phyloP scores from a whole-genome alignment of 1,139 yeast species.

The Geotrichum klebahnii region DNA sequence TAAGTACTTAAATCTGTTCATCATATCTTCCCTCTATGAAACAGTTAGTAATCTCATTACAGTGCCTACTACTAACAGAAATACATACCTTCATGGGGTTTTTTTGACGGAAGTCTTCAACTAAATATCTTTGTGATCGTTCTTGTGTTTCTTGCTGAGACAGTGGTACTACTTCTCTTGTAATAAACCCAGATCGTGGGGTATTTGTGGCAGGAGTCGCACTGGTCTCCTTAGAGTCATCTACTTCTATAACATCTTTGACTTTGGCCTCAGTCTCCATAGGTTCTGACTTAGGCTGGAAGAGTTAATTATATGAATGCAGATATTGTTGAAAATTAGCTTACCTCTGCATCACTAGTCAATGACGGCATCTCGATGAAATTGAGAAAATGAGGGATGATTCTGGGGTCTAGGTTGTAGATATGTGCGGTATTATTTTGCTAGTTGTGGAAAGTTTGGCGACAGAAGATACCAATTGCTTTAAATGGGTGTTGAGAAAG shows the following conservation, averaged over 20 bases:
- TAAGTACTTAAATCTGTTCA: slow-evolving; percentile 74
- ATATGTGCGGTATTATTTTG: too few relatives aligned
- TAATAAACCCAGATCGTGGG: background rate
- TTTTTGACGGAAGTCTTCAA: slow-evolving; percentile 20
- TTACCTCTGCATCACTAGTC: slow-evolving; percentile 15
- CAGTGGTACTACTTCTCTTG: slow-evolving; percentile 2
- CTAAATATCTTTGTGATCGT: slow-evolving; percentile 20
- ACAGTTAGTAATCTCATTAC: slow-evolving; percentile 24
- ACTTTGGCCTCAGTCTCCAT: background rate
- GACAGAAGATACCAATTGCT: too few relatives aligned
- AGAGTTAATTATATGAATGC: background rate
- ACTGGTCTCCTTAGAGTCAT: background rate
- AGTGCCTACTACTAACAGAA: background rate
- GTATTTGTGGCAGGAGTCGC: background rate
- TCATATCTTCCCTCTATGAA: slow-evolving; percentile 26
- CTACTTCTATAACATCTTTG: too few relatives aligned
- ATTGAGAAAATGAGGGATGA: background rate
- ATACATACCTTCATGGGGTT: slow-evolving; percentile 18
- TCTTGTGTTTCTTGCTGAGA: slow-evolving; percentile 18
- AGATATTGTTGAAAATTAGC: background rate
- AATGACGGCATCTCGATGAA: slow-evolving; percentile 14
- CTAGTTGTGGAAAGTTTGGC: too few relatives aligned
- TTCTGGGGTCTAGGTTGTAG: background rate
- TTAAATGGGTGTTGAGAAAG: too few relatives aligned
- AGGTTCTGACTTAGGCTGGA: slow-evolving; percentile 5